A percentile compares a stretch with the other conserved stretches of the same genome.
Conservation (phyloP, 2,329 filamentous ascomycete genomes). For the Fusarium sulawesiense region DNA sequence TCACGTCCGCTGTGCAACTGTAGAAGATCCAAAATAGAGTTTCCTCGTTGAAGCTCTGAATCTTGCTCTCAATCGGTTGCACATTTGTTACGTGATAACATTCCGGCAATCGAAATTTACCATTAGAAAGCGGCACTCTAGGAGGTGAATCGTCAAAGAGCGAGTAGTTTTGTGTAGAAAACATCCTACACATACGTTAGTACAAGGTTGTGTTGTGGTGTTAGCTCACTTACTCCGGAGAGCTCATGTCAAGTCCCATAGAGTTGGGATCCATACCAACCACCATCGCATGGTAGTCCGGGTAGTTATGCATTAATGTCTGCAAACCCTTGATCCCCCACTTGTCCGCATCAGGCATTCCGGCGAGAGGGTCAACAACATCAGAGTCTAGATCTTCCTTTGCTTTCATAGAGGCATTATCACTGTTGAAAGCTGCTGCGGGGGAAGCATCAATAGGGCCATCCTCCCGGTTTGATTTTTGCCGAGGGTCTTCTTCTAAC, state of each 20-base stretch:
- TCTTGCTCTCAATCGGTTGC: constrained; percentile 72
- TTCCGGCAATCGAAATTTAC: constrained; percentile 69
- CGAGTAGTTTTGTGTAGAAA: constrained; percentile 71
- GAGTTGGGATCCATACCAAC: constrained; percentile 68
- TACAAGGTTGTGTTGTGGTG: background rate
- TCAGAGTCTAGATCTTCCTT: constrained; percentile 60
- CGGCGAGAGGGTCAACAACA: constrained; percentile 67
- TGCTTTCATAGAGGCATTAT: constrained; percentile 53
- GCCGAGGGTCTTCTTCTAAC: constrained; percentile 58
- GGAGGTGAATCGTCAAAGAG: constrained; percentile 70
- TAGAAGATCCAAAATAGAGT: constrained; percentile 78
- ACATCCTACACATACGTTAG: constrained; percentile 54
- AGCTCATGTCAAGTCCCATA: constrained; percentile 68
- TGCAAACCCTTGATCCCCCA: constrained; percentile 74
- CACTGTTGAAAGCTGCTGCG: constrained; percentile 61
- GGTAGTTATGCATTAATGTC: constrained; percentile 72
- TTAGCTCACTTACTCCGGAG: constrained; percentile 64
- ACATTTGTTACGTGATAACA: constrained; percentile 76
- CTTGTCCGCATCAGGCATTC: constrained; percentile 71
- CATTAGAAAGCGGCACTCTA: constrained; percentile 62
- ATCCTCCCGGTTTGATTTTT: constrained; percentile 59
- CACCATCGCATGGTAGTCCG: constrained; percentile 71
- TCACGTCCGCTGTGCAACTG: constrained; percentile 70
- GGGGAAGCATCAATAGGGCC: constrained; percentile 54
- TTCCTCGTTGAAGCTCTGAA: constrained; percentile 75